These are phyloP conservation scores for Epicoccum nigrum DNA, from an alignment of 2,329 filamentous ascomycete species.

Conservation along the genomic window DNA sequence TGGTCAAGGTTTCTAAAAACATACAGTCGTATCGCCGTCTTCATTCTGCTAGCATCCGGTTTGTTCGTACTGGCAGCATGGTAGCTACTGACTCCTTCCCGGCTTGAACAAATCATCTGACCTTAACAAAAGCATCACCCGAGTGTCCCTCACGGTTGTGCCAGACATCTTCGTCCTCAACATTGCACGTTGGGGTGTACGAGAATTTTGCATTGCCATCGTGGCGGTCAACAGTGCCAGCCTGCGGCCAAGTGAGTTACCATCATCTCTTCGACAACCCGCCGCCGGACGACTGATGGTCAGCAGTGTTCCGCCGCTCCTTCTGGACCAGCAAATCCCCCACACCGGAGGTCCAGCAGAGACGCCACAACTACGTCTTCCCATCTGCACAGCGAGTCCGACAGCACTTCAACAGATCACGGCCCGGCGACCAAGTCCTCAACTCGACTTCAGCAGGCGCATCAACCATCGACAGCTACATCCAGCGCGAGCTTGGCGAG, in stretches of 20 bases:
- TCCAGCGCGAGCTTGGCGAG: slow-evolving; percentile 1
- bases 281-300: neutral
- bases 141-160: slow-evolving; percentile 18
- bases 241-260: slow-evolving; percentile 16
- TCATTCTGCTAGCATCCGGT: slow-evolving; percentile 19
- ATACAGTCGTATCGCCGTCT: slow-evolving; percentile 9
- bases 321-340: slow-evolving; percentile 1
- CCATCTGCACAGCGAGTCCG: neutral
- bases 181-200: slow-evolving; percentile 22
- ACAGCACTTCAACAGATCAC: neutral
- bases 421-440: neutral
- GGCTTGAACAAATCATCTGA: neutral
- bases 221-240: slow-evolving; percentile 20
- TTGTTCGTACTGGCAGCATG: slow-evolving; percentile 21
- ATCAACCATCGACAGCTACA: slow-evolving; percentile 2
- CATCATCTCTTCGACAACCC: too few relatives aligned
- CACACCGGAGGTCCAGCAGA: neutral
- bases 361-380: slow-evolving; percentile 4
- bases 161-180: slow-evolving; percentile 18
- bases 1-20: neutral
- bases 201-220: slow-evolving; percentile 20
- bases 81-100: neutral
- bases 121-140: slow-evolving; percentile 7
- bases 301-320: slow-evolving; percentile 10
- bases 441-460: slow-evolving; percentile 9